These are phyloP conservation scores for Coccomyxa sp. DNA, from an alignment of 139 green algal species.

Conservation along the genomic window DNA sequence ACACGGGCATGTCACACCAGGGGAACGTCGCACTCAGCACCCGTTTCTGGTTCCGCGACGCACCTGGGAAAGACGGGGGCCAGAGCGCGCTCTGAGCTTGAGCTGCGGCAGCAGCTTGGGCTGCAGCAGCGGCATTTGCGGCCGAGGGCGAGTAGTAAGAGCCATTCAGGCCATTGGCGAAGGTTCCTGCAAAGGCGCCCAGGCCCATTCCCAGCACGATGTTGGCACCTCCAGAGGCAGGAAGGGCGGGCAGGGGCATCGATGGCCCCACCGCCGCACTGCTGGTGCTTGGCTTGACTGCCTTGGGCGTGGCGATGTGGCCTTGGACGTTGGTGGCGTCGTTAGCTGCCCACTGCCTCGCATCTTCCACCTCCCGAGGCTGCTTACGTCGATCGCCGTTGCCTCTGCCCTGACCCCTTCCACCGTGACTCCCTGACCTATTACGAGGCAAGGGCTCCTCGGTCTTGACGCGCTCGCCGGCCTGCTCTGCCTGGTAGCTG, in stretches of 20 bases:
- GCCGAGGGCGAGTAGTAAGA: neutral
- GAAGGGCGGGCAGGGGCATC: neutral
- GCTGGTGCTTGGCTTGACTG: neutral
- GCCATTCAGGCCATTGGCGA: neutral
- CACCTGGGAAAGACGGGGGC: neutral
- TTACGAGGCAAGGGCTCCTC: neutral
- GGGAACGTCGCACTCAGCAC: no score
- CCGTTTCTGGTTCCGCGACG: no score
- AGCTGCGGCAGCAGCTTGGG: neutral
- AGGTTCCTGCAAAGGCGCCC: neutral
- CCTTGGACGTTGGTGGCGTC: neutral
- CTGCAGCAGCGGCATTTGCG: neutral
- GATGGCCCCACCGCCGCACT: neutral
- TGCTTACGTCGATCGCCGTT: neutral
- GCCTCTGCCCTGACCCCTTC: neutral
- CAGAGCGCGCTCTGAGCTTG: neutral
- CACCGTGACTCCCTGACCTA: no score
- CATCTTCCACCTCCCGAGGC: neutral
- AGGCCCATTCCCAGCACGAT: neutral
- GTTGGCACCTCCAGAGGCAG: neutral
- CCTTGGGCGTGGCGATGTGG: neutral
- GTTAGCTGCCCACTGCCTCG: neutral
- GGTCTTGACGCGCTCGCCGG: neutral
- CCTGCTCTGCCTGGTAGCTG: no score
- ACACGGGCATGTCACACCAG: no score